phyloP scores from a whole-genome alignment of 108 stramenopile genomes.

The Nitzschia sp. region DNA sequence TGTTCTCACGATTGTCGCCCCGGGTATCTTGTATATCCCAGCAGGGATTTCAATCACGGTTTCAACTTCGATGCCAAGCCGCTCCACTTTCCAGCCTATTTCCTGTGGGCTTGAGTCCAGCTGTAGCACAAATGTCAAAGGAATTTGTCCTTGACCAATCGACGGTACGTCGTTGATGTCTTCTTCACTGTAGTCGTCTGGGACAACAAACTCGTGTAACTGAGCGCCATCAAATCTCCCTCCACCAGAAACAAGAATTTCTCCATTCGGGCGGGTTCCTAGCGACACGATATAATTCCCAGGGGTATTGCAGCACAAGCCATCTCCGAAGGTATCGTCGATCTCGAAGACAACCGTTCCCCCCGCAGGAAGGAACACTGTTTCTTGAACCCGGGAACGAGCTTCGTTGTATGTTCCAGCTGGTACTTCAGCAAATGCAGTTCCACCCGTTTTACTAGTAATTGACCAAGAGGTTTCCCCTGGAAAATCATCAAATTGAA shows the following conservation, averaged over 20 bases:
- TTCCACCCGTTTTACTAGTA: neutral
- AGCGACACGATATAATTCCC: conserved; percentile 24
- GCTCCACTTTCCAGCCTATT: conserved; percentile 35
- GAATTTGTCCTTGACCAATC: conserved; percentile 33
- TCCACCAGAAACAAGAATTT: conserved; percentile 15
- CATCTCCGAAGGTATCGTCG: conserved; percentile 33
- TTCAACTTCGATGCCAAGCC: conserved; percentile 16
- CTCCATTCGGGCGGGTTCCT: conserved; percentile 11
- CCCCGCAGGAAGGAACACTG: conserved; percentile 30
- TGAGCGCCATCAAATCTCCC: conserved; percentile 14
- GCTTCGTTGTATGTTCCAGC: conserved; percentile 6
- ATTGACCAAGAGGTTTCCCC: conserved; percentile 38
- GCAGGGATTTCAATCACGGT: conserved; percentile 32
- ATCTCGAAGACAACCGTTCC: conserved; percentile 18
- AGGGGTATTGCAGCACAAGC: conserved; percentile 38
- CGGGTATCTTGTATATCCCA: conserved; percentile 21
- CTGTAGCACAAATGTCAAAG: conserved; percentile 30
- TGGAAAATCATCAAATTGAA: conserved; percentile 36
- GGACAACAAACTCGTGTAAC: conserved; percentile 10
- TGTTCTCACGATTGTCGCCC: conserved; percentile 15
- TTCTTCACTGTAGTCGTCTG: conserved; percentile 8
- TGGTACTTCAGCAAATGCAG: neutral
- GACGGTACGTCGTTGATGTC: neutral
- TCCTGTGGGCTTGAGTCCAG: conserved; percentile 34
- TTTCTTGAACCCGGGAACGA: neutral